These are phyloP conservation scores for Leccinum subgranulosum DNA, from an alignment of 768 basidiomycete genomes.

Conservation along the genomic window DNA sequence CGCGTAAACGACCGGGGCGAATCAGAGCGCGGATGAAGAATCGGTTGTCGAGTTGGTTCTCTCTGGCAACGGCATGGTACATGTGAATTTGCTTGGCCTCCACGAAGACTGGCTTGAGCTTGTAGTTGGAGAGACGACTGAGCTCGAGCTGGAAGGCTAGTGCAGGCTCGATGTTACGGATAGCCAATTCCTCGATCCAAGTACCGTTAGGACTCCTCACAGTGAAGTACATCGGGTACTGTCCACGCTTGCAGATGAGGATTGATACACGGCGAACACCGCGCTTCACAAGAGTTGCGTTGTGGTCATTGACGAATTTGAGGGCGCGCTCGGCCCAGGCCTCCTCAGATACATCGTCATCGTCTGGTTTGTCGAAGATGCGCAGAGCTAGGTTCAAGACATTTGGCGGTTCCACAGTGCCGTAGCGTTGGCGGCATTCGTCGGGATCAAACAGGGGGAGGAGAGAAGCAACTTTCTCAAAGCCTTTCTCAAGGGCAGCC, in stretches of 20 bases:
- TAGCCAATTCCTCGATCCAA: conserved; percentile 94
- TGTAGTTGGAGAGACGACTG: conserved; percentile 94
- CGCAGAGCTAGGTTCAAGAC: conserved; percentile 94
- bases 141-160: conserved; percentile 97
- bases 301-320: conserved; percentile 67
- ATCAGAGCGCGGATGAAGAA: conserved; percentile 98
- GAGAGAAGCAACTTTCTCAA: conserved; percentile 65
- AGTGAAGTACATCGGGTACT: conserved; percentile 95
- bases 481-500: conserved; percentile 63
- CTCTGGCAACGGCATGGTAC: conserved; percentile 91
- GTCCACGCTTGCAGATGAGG: conserved; percentile 84
- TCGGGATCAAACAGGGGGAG: conserved; percentile 71
- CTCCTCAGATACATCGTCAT: conserved; percentile 76
- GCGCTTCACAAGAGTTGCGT: conserved; percentile 57
- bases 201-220: conserved; percentile 66
- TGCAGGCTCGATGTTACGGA: conserved; percentile 98
- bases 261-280: conserved; percentile 92
- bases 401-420: conserved; percentile 76
- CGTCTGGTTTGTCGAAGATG: conserved; percentile 77
- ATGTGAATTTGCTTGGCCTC: conserved; percentile 98
- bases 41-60: conserved; percentile 96
- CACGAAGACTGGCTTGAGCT: conserved; percentile 92
- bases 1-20: conserved; percentile 90
- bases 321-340: conserved; percentile 73
- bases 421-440: conserved; percentile 77